Percentiles rank a stretch among this genome's conserved stretches.
Evolutionary conservation across 2,329 filamentous ascomycete species (phyloP).

Genomic region (Ilyonectria mors-panacis): DNA sequence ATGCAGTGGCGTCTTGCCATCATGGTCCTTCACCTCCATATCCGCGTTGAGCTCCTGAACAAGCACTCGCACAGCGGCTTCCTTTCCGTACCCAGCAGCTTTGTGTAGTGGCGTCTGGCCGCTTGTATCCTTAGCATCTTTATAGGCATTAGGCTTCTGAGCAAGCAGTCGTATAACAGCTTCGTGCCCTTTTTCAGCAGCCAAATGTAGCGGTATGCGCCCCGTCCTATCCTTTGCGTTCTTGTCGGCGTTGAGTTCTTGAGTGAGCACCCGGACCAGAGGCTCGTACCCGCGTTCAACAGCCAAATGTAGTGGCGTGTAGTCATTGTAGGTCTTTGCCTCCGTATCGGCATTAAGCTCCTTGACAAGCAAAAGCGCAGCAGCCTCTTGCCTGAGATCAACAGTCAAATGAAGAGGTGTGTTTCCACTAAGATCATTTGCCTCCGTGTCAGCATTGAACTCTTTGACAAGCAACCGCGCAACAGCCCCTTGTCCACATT

Average conservation of each 20-base stretch:
- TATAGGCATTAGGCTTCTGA: neutral
- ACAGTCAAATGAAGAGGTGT: no score
- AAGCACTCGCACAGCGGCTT: neutral
- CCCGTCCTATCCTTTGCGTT: neutral
- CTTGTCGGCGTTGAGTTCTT: neutral
- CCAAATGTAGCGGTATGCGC: neutral
- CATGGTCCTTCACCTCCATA: neutral
- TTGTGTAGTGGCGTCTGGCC: neutral
- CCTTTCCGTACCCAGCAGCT: neutral
- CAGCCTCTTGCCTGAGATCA: neutral
- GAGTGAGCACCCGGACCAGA: neutral
- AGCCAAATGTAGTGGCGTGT: neutral
- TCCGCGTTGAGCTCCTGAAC: neutral
- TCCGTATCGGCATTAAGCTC: neutral
- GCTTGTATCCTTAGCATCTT: neutral
- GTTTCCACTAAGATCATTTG: no score
- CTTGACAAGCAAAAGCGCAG: neutral
- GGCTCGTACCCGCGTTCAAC: neutral
- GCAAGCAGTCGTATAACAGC: neutral
- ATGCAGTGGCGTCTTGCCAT: neutral
- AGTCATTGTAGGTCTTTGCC: neutral
- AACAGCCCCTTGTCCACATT: neutral
- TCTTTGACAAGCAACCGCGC: neutral
- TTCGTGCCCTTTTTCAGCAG: neutral
- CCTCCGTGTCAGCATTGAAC: neutral